Evolutionary conservation across 2,329 filamentous ascomycete genomes (phyloP), one percentile per base, ranked within the genome.

Genomic region (Aspergillaceae sp.): DNA sequence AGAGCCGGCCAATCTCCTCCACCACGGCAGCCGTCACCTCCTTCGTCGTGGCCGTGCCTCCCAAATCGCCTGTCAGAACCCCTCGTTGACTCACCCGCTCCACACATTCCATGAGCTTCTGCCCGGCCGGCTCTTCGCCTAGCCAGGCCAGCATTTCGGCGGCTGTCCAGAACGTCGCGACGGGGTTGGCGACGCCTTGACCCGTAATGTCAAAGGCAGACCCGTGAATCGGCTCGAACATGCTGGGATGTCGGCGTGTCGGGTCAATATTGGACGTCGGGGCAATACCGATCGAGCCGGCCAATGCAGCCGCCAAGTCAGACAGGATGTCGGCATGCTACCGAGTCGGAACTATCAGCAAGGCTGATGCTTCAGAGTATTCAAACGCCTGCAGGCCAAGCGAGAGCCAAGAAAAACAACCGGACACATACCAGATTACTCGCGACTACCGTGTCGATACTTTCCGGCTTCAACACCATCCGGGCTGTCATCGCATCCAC

Each of bases 231-330:
- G 80, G 78, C 64, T 82, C 79, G 49, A 82, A 83, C 67, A 83
- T 76, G 48, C 74, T 79, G 0, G 80, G 80, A 49, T 79, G 76
- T 51, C 74, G 58, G 10, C 77, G 68, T 2, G 76, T 80, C 1
- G 83, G 82, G 52, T 86, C 82, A 1, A 86, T 69, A 54, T 85
- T 86, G 42, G 74, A 79, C 0, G 82, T 85, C 3, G 83, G 82
- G 3, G 83, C 83, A 48, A 87, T 86, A 6, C 84, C 83, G 49
- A 87, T 86, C 2, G 77, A 82, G 0, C 83, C 83, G 2, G 83
- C 83, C 5, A 86, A 68, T 0, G 82, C 81, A 9, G 84, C 83
- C 4, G 83, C 84, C 19, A 87, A 70, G 56, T 87, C 83, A 0
- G 82, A 84, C 4, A 87, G 74, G 42, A 86, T 84, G 51, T 86